Conservation (phyloP, 345 rosid species). For the Garcia nutans region DNA sequence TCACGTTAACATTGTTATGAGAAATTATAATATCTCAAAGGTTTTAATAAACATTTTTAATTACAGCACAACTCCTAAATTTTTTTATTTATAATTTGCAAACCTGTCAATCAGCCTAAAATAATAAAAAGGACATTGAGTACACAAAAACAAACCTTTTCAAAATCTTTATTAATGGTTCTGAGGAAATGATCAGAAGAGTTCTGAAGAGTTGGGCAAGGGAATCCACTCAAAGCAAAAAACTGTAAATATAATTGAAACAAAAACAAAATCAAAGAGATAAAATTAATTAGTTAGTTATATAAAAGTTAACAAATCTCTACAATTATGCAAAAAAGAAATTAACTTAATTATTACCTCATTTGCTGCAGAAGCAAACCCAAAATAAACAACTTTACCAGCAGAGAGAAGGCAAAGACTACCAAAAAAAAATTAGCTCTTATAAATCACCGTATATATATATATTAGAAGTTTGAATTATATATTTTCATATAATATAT, state of each 20-base stretch:
- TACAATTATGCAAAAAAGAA: not conserved
- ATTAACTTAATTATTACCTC: constrained; percentile 8
- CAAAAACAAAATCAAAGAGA: not conserved
- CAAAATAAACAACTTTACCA: constrained; percentile 25
- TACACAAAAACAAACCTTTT: constrained; percentile 25
- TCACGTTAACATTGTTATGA: no score
- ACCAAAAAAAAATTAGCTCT: no score
- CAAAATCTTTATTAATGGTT: constrained; percentile 49
- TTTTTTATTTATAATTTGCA: no score
- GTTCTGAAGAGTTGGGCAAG: constrained; percentile 40
- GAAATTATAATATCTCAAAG: no score
- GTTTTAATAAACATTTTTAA: no score
- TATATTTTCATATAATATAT: no score
- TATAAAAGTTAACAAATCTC: not conserved
- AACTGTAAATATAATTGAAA: constrained; percentile 26
- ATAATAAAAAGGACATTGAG: not conserved
- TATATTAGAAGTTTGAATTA: no score
- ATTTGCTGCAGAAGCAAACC: constrained; percentile 25
- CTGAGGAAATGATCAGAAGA: constrained; percentile 51
- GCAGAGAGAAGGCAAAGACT: constrained; percentile 28
- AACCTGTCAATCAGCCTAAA: not conserved
- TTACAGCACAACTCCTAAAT: no score
- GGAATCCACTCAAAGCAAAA: constrained; percentile 51
- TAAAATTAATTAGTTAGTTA: not conserved
- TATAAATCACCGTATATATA: no score